Evolutionary conservation across 2,329 filamentous ascomycete genomes (phyloP).

Genomic region (Alternaria arbusti): DNA sequence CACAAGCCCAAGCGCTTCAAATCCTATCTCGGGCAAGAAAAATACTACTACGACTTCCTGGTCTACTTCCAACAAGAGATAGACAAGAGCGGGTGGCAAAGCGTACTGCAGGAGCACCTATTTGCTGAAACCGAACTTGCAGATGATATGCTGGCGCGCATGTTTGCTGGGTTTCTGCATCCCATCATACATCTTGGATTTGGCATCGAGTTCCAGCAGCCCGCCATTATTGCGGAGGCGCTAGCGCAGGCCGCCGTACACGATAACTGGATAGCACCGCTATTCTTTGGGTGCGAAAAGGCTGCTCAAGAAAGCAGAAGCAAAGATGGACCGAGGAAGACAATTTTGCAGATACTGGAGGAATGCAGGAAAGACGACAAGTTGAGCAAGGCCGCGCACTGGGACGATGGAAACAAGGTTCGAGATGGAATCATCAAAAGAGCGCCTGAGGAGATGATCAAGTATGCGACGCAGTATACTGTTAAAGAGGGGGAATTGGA

Average conservation of each 20-base stretch:
- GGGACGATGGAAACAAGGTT: slow-evolving; percentile 67
- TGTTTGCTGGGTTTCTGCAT: slow-evolving; percentile 75
- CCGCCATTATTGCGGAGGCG: slow-evolving; percentile 79
- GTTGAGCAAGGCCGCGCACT: slow-evolving; percentile 60
- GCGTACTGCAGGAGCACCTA: slow-evolving; percentile 69
- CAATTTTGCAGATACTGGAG: slow-evolving; percentile 67
- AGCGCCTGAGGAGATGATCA: slow-evolving; percentile 68
- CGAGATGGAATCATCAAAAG: slow-evolving; percentile 71
- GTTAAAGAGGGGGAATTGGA: slow-evolving; percentile 63
- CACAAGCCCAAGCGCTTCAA: slow-evolving; percentile 63
- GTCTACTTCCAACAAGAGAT: slow-evolving; percentile 79
- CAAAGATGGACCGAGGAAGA: slow-evolving; percentile 27
- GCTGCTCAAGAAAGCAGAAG: slow-evolving; percentile 45
- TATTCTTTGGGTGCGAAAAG: slow-evolving; percentile 63
- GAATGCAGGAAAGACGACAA: slow-evolving; percentile 64
- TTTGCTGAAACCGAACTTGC: slow-evolving; percentile 70
- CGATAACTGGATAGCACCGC: slow-evolving; percentile 59
- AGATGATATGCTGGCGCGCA: slow-evolving; percentile 71
- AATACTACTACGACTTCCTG: slow-evolving; percentile 76
- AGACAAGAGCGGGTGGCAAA: slow-evolving; percentile 65
- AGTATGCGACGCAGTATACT: slow-evolving; percentile 62
- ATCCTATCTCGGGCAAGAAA: slow-evolving; percentile 66
- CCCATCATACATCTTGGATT: slow-evolving; percentile 87
- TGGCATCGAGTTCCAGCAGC: slow-evolving; percentile 81
- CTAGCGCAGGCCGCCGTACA: slow-evolving; percentile 80